These are phyloP conservation scores for Berberis thunbergii DNA, from an alignment of 164 flowering plant genomes.

Conservation along the genomic window DNA sequence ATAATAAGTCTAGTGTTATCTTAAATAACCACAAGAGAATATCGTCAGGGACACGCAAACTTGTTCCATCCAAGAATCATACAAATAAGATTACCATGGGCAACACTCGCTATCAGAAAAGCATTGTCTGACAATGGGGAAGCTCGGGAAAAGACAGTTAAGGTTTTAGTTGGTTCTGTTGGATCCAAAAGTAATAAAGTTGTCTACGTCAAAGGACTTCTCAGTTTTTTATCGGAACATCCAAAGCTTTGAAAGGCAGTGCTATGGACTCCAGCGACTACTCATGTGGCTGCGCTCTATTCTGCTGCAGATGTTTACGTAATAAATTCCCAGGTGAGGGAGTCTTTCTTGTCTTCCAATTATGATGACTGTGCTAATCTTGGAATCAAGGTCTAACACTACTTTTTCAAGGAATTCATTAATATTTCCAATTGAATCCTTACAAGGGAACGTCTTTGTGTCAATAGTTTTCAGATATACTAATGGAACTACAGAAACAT, in stretches of 20 bases:
- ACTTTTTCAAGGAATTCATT: too few species aligned
- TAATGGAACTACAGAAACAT: too few species aligned
- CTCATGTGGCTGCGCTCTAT: constrained; percentile 89
- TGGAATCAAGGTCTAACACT: too few species aligned
- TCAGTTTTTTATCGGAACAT: constrained; percentile 50
- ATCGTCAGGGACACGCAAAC: constrained; percentile 1
- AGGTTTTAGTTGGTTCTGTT: constrained; percentile 87
- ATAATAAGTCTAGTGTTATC: constrained; percentile 13
- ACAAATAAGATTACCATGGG: constrained; percentile 7
- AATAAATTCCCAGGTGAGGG: constrained; percentile 70
- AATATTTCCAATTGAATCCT: too few species aligned
- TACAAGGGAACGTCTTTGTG: too few species aligned
- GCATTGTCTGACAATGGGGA: constrained; percentile 21
- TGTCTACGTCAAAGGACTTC: constrained; percentile 63
- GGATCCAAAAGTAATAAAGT: constrained; percentile 95
- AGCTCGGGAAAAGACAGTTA: constrained; percentile 30
- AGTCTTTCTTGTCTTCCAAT: neutral
- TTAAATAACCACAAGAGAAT: constrained; percentile 9
- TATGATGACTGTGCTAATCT: neutral
- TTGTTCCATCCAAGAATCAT: constrained; percentile 1
- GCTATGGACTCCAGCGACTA: constrained; percentile 91
- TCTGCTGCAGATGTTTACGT: constrained; percentile 94
- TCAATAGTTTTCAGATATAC: too few species aligned
- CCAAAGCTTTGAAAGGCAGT: constrained; percentile 57
- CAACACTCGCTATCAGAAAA: constrained; percentile 16